Conservation (phyloP, 2,329 filamentous ascomycete genomes). For the Basipetospora sp. region DNA sequence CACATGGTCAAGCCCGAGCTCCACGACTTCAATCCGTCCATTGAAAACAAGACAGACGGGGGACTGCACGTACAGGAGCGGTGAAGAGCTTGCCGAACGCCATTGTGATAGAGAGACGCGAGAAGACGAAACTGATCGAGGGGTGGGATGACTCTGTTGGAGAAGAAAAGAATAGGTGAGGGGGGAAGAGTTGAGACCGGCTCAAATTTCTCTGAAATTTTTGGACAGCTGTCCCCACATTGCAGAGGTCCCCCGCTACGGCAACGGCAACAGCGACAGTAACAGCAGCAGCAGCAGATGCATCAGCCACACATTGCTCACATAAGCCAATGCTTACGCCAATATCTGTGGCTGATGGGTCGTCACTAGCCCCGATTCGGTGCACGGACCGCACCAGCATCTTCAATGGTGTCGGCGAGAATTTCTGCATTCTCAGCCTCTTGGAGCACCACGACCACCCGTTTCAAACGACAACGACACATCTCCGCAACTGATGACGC, state of each 20-base stretch:
- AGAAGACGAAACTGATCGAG: conserved; percentile 13
- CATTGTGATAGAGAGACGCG: conserved; percentile 43
- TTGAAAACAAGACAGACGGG: too few relatives aligned
- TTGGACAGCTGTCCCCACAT: conserved; percentile 4
- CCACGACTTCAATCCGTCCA: too few relatives aligned
- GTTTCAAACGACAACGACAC: neutral
- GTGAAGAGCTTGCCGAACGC: conserved; percentile 97
- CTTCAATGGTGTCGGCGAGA: neutral
- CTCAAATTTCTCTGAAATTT: conserved; percentile 2
- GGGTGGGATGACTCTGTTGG: conserved; percentile 12
- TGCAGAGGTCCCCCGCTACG: neutral
- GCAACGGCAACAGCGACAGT: too few relatives aligned
- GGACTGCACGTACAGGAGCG: conserved; percentile 56
- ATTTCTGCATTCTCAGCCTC: conserved; percentile 2
- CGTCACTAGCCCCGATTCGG: too few relatives aligned
- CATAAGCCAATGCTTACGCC: too few relatives aligned
- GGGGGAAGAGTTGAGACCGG: neutral
- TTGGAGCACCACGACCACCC: too few relatives aligned
- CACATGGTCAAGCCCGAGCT: too few relatives aligned
- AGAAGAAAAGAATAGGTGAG: conserved; percentile 5
- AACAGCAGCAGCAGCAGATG: neutral
- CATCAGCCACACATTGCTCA: too few relatives aligned
- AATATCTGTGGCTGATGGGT: neutral
- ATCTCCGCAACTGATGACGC: neutral
- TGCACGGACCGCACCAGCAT: neutral